Conservation (phyloP, 345 rosid species). For the Mercurialis annua region DNA sequence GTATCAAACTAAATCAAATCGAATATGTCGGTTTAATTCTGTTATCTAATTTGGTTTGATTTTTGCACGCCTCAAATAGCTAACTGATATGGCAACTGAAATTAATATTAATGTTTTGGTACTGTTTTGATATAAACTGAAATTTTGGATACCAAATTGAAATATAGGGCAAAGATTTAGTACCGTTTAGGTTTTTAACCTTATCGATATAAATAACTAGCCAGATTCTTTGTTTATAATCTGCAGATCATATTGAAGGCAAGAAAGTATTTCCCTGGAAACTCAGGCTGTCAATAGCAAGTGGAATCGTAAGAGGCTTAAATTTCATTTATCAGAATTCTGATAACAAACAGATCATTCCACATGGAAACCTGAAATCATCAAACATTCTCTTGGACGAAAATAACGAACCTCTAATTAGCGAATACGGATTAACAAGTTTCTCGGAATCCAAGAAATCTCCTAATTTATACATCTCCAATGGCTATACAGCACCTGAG, state of each 20-base stretch:
- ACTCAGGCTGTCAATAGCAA: conserved; percentile 42
- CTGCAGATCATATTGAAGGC: conserved; percentile 46
- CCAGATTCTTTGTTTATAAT: not conserved
- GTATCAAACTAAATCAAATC: too few relatives aligned
- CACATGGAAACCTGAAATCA: conserved; percentile 64
- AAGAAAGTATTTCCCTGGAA: conserved; percentile 55
- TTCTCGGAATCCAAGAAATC: conserved; percentile 31
- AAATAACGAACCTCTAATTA: conserved; percentile 40
- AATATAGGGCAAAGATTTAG: too few relatives aligned
- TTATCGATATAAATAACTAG: too few relatives aligned
- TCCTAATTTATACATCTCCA: conserved; percentile 16
- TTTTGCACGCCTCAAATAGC: too few relatives aligned
- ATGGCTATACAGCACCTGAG: conserved; percentile 47
- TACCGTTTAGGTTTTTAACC: too few relatives aligned
- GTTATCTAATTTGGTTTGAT: too few relatives aligned
- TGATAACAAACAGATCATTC: conserved; percentile 22
- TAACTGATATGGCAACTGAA: too few relatives aligned
- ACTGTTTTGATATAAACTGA: too few relatives aligned
- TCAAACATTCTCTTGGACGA: conserved; percentile 50
- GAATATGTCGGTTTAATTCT: too few relatives aligned
- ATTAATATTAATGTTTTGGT: too few relatives aligned
- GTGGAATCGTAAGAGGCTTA: conserved; percentile 50
- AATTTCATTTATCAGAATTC: conserved; percentile 42
- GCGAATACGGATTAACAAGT: conserved; percentile 43
- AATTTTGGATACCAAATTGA: too few relatives aligned